Evolutionary conservation across 352 stramenopile species (phyloP).

Genomic region (Phytopythium litorale): DNA sequence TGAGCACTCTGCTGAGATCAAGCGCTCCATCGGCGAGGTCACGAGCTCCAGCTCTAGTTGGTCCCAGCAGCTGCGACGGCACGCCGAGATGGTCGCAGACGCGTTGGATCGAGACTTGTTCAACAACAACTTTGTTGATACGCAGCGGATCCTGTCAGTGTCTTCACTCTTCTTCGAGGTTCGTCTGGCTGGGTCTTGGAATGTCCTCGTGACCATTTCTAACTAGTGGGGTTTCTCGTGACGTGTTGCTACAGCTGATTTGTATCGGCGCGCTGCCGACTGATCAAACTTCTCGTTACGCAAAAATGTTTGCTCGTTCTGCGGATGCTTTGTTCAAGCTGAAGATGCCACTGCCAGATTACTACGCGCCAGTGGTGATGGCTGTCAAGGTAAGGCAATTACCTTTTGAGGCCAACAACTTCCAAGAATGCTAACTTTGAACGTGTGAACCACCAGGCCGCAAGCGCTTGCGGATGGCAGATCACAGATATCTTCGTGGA

Average conservation of each 20-base stretch:
- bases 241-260: neutral
- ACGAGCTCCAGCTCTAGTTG: neutral
- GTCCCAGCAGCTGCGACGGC: neutral
- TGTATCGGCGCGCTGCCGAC: neutral
- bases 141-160: neutral
- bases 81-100: neutral
- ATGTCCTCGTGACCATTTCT: neutral
- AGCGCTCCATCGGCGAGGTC: neutral
- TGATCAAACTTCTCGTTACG: slow-evolving; percentile 3
- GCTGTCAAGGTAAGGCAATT: slow-evolving; percentile 20
- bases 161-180: neutral
- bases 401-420: neutral
- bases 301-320: slow-evolving; percentile 16
- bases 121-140: neutral
- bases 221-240: neutral
- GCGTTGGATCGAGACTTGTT: neutral
- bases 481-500: slow-evolving; percentile 38
- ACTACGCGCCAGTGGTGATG: slow-evolving; percentile 17
- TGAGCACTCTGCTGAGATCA: neutral
- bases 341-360: slow-evolving; percentile 17
- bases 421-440: neutral
- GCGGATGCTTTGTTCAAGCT: slow-evolving; percentile 20
- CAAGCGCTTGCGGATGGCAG: slow-evolving; percentile 41
- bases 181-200: neutral
- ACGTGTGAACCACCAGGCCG: slow-evolving; percentile 15